phyloP scores from a whole-genome alignment of 2,329 filamentous ascomycete species.

The Verticillium dahliae region DNA sequence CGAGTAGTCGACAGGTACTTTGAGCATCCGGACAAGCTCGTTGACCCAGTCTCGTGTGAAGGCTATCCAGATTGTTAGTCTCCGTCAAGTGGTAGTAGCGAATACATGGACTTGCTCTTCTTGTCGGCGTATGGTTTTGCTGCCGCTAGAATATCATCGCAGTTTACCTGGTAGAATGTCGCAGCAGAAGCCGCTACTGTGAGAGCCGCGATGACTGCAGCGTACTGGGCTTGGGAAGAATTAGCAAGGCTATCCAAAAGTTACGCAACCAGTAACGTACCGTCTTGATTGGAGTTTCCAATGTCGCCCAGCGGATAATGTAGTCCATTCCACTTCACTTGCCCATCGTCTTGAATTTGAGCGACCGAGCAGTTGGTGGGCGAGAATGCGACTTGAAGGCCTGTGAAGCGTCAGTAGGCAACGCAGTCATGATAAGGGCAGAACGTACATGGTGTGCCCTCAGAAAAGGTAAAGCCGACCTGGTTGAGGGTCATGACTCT shows the following conservation, averaged over 20 bases:
- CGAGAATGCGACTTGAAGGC: slow-evolving; percentile 54
- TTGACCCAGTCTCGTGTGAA: slow-evolving; percentile 57
- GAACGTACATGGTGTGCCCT: slow-evolving; percentile 56
- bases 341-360: slow-evolving; percentile 52
- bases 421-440: not conserved
- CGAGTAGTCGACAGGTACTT: slow-evolving; percentile 74
- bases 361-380: slow-evolving; percentile 53
- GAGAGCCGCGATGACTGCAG: slow-evolving; percentile 55
- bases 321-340: slow-evolving; percentile 51
- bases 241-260: slow-evolving; percentile 9
- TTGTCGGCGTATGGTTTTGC: slow-evolving; percentile 43
- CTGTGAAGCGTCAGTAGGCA: slow-evolving; percentile 22
- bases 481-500: slow-evolving; percentile 67
- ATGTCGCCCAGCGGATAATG: slow-evolving; percentile 43
- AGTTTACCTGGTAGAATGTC: slow-evolving; percentile 40
- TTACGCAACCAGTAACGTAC: slow-evolving; percentile 24
- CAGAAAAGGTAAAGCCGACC: slow-evolving; percentile 67
- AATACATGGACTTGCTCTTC: slow-evolving; percentile 20
- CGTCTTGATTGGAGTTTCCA: slow-evolving; percentile 38
- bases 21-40: slow-evolving; percentile 63
- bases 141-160: slow-evolving; percentile 67
- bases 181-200: slow-evolving; percentile 43
- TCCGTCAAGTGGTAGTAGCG: not conserved
- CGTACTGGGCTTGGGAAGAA: slow-evolving; percentile 38
- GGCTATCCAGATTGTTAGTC: slow-evolving; percentile 26